Evolutionary conservation across 2,329 filamentous ascomycete genomes (phyloP), one percentile per base, ranked within the genome.

Genomic region (Fusarium decemcellulare): DNA sequence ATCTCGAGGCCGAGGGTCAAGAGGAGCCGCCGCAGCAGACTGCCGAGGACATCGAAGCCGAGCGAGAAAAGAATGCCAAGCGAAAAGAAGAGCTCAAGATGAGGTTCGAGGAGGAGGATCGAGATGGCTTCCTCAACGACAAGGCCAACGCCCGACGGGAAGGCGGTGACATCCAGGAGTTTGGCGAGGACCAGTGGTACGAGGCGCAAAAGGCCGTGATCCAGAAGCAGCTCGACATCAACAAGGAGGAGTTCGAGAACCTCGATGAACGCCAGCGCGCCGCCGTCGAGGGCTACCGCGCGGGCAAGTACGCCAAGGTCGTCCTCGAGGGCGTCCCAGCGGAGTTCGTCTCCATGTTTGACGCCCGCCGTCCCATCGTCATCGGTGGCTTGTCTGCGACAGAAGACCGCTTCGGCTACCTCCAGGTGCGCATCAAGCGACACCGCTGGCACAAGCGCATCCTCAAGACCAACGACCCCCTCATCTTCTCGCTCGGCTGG

Each of bases 391-490:
- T 99, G 40, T 92, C 94, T 11, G 88, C 96, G 8, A 98, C 95
- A 0, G 96, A 99, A 80, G 95, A 98, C 79, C 91, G 97, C 53
- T 98, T 97, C 78, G 97, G 96, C 9, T 98, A 93, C 77, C 91
- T 98, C 9, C 96, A 99, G 80, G 91, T 98, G 61, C 91, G 97
- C 53, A 97, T 99, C 85, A 99, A 99, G 87, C 89, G 94, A 57
- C 96, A 99, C 80, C 88, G 96, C 71, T 99, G 97, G 97, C 96
- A 99, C 84, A 98, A 98, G 88, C 97, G 96, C 85, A 98, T 98
- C 73, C 86, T 99, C 72, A 99, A 99, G 85, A 98, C 94, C 36
- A 97, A 97, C 78, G 96, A 99, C 77, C 97, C 96, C 15, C 87
- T 99, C 54, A 97, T 99, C 78, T 96, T 99, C 85, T 98, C 95